Percentiles rank a stretch among this genome's conserved stretches.
phyloP scores from a whole-genome alignment of 129 eudicot genomes.

The Erigeron canadensis region DNA sequence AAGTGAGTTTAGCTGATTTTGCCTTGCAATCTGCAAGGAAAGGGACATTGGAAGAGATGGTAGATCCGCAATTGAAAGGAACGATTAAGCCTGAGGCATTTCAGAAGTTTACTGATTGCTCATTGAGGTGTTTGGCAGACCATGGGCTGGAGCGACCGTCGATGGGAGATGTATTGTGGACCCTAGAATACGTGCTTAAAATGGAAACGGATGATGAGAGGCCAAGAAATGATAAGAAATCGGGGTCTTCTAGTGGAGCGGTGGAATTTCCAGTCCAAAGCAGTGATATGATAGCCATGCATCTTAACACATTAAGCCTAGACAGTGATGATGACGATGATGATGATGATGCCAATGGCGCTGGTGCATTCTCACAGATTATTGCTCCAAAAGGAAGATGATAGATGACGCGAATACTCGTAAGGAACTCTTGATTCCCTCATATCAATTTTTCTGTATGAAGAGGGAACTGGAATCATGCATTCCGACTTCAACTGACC shows the following conservation, averaged over 20 bases:
- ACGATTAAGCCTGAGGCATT: slow-evolving; percentile 54
- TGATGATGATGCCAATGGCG: slow-evolving; percentile 34
- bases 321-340: slow-evolving; percentile 43
- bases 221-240: slow-evolving; percentile 8
- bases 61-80: slow-evolving; percentile 68
- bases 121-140: slow-evolving; percentile 59
- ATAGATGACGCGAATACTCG: neutral
- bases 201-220: slow-evolving; percentile 35
- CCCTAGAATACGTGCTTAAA: slow-evolving; percentile 52
- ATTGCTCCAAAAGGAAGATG: slow-evolving; percentile 63
- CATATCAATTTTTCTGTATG: neutral
- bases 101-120: slow-evolving; percentile 58
- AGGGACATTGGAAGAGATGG: slow-evolving; percentile 57
- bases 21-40: slow-evolving; percentile 59
- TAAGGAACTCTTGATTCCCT: neutral
- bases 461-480: neutral
- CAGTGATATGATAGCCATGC: slow-evolving; percentile 58
- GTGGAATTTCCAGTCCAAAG: slow-evolving; percentile 38
- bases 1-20: slow-evolving; percentile 66
- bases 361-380: slow-evolving; percentile 57
- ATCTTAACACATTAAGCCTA: slow-evolving; percentile 60
- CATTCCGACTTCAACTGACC: neutral
- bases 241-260: slow-evolving; percentile 25
- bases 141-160: slow-evolving; percentile 71
- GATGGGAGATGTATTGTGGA: slow-evolving; percentile 85